phyloP scores from a whole-genome alignment of 768 basidiomycete species.

The Tulasnella sp. region DNA sequence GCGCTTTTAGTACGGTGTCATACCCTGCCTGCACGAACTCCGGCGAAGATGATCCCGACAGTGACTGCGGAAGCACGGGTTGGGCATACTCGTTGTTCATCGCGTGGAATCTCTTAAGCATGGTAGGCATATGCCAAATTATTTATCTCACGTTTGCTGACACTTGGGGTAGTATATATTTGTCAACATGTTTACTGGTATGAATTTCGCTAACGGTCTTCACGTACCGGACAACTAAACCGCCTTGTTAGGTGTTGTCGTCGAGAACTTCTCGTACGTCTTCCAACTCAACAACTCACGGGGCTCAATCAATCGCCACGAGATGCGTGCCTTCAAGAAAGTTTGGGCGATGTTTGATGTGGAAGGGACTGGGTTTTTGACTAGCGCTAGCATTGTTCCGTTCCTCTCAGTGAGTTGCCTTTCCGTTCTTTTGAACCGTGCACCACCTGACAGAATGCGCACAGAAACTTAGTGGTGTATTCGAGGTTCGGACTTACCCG shows the following conservation, averaged over 20 bases:
- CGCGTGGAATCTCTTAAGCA: slow-evolving; percentile 90
- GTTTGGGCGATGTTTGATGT: slow-evolving; percentile 83
- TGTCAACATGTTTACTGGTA: slow-evolving; percentile 90
- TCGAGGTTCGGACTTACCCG: slow-evolving; percentile 83
- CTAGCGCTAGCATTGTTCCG: slow-evolving; percentile 56
- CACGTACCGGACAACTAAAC: background rate
- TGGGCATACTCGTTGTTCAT: slow-evolving; percentile 89
- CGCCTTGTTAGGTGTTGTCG: slow-evolving; percentile 62
- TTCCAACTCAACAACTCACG: slow-evolving; percentile 81
- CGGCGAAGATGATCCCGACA: slow-evolving; percentile 40
- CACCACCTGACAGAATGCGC: slow-evolving; percentile 1
- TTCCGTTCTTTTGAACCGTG: background rate
- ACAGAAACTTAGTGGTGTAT: slow-evolving; percentile 76
- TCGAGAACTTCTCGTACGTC: slow-evolving; percentile 92
- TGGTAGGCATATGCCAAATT: slow-evolving; percentile 46
- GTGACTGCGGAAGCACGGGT: slow-evolving; percentile 78
- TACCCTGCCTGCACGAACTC: slow-evolving; percentile 76
- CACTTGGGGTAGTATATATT: slow-evolving; percentile 70
- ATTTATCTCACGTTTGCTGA: background rate
- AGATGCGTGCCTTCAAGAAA: slow-evolving; percentile 93
- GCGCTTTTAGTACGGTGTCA: slow-evolving; percentile 49
- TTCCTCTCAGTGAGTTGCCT: slow-evolving; percentile 67
- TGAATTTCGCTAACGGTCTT: slow-evolving; percentile 18
- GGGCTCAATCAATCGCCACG: slow-evolving; percentile 73
- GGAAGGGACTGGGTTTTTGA: slow-evolving; percentile 68